These are phyloP conservation scores for Pachyrhizus erosus DNA, from an alignment of 306 rosid species.

Conservation along the genomic window DNA sequence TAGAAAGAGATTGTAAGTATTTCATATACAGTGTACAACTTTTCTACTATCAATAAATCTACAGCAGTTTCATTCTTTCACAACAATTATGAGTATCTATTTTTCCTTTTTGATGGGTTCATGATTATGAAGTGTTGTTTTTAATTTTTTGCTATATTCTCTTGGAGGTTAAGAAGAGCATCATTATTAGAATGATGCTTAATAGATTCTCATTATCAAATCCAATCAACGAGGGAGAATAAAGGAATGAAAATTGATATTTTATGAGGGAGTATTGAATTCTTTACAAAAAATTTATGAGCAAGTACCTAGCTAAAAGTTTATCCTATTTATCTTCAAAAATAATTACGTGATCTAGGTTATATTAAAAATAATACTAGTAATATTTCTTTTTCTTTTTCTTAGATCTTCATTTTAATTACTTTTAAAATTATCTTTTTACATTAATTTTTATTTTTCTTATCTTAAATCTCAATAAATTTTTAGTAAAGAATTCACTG, in stretches of 20 bases:
- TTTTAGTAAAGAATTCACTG: too few relatives aligned
- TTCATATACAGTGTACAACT: too few relatives aligned
- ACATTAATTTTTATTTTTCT: too few relatives aligned
- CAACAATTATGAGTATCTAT: neutral
- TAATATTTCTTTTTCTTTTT: too few relatives aligned
- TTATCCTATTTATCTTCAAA: neutral
- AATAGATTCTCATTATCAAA: neutral
- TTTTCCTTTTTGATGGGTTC: neutral
- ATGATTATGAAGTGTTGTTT: neutral
- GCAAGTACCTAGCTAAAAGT: neutral
- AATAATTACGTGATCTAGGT: neutral
- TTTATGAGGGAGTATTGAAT: neutral
- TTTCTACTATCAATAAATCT: too few relatives aligned
- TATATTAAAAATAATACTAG: too few relatives aligned
- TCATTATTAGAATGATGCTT: neutral
- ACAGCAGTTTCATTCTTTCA: too few relatives aligned
- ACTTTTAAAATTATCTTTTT: too few relatives aligned
- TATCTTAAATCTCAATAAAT: too few relatives aligned
- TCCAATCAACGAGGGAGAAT: neutral
- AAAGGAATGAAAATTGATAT: neutral
- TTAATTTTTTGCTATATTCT: neutral
- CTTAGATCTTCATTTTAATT: too few relatives aligned
- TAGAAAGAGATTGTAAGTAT: too few relatives aligned
- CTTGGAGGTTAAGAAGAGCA: neutral
- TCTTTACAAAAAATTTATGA: neutral